phyloP scores from a whole-genome alignment of 441 rosid genomes.

The Populus hybrid region DNA sequence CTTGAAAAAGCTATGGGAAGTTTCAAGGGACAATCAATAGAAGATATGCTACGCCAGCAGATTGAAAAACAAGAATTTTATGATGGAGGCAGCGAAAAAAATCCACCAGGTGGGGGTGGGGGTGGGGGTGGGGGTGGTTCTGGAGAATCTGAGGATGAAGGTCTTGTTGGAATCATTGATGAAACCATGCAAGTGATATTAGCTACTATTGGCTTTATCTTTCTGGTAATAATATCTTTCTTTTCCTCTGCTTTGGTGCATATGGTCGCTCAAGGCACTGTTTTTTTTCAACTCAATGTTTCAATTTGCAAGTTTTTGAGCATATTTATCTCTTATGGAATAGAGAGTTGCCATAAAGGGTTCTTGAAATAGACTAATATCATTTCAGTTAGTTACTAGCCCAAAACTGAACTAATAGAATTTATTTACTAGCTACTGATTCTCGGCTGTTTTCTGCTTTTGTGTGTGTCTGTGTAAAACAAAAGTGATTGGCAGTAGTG shows the following conservation, averaged over 20 bases:
- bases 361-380: neutral
- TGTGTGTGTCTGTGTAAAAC: neutral
- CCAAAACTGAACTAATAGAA: neutral
- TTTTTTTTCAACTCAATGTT: neutral
- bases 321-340: neutral
- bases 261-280: neutral
- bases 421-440: neutral
- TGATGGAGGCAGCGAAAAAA: constrained; percentile 51
- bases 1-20: constrained; percentile 47
- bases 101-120: constrained; percentile 46
- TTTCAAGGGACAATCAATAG: constrained; percentile 60
- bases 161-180: constrained; percentile 45
- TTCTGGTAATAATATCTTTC: constrained; percentile 45
- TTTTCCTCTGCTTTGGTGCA: neutral
- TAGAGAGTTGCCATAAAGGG: neutral
- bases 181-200: constrained; percentile 71
- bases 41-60: constrained; percentile 67
- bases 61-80: constrained; percentile 56
- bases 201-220: constrained; percentile 69
- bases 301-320: neutral
- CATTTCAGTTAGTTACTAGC: neutral
- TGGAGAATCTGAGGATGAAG: constrained; percentile 56
- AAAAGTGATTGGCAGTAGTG: neutral
- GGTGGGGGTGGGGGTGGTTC: constrained; percentile 36
- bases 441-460: neutral